These are phyloP conservation scores for Geranomyces variabilis DNA, from an alignment of 192 early-diverging fungal genomes.

Conservation along the genomic window DNA sequence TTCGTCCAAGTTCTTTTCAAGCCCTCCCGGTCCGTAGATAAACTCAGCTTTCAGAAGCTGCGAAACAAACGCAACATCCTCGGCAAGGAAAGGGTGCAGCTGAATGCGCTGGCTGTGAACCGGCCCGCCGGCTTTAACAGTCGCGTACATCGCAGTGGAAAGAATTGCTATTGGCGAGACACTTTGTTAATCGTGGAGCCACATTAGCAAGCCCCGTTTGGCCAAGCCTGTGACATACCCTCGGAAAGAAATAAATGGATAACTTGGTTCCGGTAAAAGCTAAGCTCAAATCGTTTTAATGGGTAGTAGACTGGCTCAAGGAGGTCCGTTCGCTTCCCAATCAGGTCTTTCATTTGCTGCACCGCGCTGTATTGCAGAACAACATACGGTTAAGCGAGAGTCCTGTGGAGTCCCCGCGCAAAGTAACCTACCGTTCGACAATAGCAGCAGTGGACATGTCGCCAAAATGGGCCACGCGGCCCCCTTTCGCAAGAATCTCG, in stretches of 20 bases:
- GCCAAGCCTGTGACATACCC: conserved; percentile 33
- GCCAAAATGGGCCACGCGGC: conserved; percentile 78
- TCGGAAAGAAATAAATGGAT: conserved; percentile 60
- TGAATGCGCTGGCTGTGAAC: conserved; percentile 67
- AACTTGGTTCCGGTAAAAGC: conserved; percentile 85
- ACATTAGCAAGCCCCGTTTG: no score
- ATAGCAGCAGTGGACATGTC: conserved; percentile 70
- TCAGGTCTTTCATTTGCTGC: conserved; percentile 70
- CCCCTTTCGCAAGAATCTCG: conserved; percentile 69
- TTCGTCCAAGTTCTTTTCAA: conserved; percentile 64
- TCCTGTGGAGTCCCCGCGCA: conserved; percentile 21
- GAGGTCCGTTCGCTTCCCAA: conserved; percentile 76
- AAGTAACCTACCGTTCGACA: conserved; percentile 65
- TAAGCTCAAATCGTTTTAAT: conserved; percentile 78
- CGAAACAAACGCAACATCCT: conserved; percentile 74
- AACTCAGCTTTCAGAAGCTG: conserved; percentile 79
- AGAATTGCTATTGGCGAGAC: conserved; percentile 59
- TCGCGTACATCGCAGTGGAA: conserved; percentile 75
- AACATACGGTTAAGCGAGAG: not conserved
- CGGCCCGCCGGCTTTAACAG: conserved; percentile 76
- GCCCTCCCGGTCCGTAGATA: conserved; percentile 75
- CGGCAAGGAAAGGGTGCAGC: conserved; percentile 54
- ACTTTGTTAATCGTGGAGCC: conserved; percentile 1
- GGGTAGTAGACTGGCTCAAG: conserved; percentile 82
- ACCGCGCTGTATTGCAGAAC: conserved; percentile 44